A percentile compares a stretch with the other conserved stretches of the same genome.
These are phyloP conservation scores for Coprinopsis sp. DNA, from an alignment of 768 basidiomycete species.

Conservation along the genomic window DNA sequence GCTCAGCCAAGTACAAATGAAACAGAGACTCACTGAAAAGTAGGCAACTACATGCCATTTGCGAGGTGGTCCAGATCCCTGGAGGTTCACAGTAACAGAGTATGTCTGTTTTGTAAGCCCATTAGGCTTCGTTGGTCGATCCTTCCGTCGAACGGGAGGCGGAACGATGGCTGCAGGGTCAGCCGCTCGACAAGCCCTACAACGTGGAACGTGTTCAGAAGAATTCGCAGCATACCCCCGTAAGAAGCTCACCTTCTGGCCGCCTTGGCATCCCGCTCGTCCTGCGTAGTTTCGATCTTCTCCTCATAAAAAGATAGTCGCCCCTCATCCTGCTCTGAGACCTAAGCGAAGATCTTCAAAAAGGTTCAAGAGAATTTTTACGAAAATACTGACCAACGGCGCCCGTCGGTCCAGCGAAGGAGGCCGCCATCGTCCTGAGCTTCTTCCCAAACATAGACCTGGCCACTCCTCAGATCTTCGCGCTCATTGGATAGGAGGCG, in stretches of 20 bases:
- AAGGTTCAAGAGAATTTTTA: background rate
- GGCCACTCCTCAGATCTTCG: conserved; percentile 65
- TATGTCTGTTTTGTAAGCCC: conserved; percentile 87
- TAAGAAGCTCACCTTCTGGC: conserved; percentile 54
- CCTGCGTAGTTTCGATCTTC: conserved; percentile 75
- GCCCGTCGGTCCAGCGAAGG: conserved; percentile 78
- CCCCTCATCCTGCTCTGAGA: conserved; percentile 83
- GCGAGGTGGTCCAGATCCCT: conserved; percentile 49
- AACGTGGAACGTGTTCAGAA: conserved; percentile 13
- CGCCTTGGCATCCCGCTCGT: conserved; percentile 75
- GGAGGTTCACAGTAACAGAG: conserved; percentile 68
- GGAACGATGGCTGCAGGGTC: conserved; percentile 57
- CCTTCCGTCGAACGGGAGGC: conserved; percentile 64
- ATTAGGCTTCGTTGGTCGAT: conserved; percentile 71
- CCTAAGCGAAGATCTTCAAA: conserved; percentile 35
- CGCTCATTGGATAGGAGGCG: conserved; percentile 67
- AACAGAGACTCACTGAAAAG: conserved; percentile 53
- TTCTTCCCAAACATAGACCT: conserved; percentile 85
- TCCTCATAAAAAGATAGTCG: conserved; percentile 80
- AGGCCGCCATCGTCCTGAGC: conserved; percentile 68
- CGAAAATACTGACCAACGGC: conserved; percentile 69
- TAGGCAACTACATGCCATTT: conserved; percentile 87
- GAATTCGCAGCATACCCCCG: background rate
- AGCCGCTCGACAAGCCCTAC: conserved; percentile 53
- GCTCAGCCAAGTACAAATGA: conserved; percentile 5